These are phyloP conservation scores for Diaporthe ilicicola DNA, from an alignment of 2,329 filamentous ascomycete genomes.

Conservation along the genomic window DNA sequence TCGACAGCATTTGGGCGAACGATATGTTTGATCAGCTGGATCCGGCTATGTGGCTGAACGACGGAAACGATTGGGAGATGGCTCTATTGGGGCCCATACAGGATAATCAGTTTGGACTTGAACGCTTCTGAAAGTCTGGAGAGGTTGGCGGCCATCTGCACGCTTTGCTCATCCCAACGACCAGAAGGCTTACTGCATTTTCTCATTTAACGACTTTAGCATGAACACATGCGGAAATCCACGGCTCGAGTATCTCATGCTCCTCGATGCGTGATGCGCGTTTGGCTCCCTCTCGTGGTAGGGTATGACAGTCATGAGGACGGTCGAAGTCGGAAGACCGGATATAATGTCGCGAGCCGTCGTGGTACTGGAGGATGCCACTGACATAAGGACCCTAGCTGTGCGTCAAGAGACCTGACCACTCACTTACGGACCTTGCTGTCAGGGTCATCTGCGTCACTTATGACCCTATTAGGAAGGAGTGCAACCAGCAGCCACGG, in stretches of 20 bases:
- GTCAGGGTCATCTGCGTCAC: neutral
- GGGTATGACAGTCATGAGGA: too few relatives aligned
- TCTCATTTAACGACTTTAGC: neutral
- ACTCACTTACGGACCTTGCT: neutral
- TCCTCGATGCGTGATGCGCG: too few relatives aligned
- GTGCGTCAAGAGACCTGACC: too few relatives aligned
- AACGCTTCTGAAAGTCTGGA: neutral
- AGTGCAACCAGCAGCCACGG: neutral
- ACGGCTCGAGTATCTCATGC: too few relatives aligned
- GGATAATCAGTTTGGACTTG: neutral
- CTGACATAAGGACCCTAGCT: neutral
- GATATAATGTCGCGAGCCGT: too few relatives aligned
- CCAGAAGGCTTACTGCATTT: too few relatives aligned
- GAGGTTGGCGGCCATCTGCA: neutral
- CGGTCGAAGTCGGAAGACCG: too few relatives aligned
- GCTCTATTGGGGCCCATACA: slow-evolving; percentile 12
- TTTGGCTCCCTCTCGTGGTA: too few relatives aligned
- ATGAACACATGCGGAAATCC: neutral
- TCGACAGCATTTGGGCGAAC: slow-evolving; percentile 32
- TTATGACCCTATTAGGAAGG: neutral
- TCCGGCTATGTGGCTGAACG: slow-evolving; percentile 35
- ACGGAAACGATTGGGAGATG: slow-evolving; percentile 22
- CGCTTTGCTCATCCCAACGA: too few relatives aligned
- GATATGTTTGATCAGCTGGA: slow-evolving; percentile 36
- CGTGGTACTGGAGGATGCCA: too few relatives aligned